Evolutionary conservation across 1,284 basidiomycete species (phyloP).

Genomic region (Vanrija sp.): DNA sequence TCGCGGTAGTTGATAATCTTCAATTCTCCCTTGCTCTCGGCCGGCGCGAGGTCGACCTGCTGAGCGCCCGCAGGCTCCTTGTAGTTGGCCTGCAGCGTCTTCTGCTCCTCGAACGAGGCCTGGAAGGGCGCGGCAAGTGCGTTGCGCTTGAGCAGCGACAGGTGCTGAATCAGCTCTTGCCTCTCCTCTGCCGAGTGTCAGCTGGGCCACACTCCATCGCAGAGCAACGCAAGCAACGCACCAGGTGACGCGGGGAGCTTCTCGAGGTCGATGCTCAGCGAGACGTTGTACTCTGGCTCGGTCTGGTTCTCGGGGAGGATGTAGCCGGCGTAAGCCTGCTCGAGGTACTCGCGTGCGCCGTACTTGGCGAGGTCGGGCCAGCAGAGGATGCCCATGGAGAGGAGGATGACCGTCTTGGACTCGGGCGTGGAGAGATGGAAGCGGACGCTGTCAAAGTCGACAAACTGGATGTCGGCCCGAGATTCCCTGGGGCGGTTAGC

Average conservation of each 20-base stretch:
- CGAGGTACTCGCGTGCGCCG: conserved; percentile 76
- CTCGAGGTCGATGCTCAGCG: conserved; percentile 80
- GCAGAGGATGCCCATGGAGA: conserved; percentile 97
- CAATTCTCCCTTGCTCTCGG: conserved; percentile 63
- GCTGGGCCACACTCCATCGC: background rate
- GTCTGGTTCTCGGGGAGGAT: conserved; percentile 47
- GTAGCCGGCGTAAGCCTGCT: conserved; percentile 76
- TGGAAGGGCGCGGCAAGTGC: conserved; percentile 95
- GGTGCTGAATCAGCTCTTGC: conserved; percentile 70
- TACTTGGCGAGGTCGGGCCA: conserved; percentile 89
- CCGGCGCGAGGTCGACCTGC: conserved; percentile 45
- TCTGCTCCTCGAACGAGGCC: conserved; percentile 80
- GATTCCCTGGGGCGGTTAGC: conserved; percentile 60
- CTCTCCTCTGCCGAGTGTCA: conserved; percentile 60
- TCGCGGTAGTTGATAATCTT: conserved; percentile 94
- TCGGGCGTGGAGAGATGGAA: conserved; percentile 88
- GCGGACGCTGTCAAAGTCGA: conserved; percentile 95
- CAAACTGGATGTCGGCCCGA: conserved; percentile 89
- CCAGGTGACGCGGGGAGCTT: conserved; percentile 72
- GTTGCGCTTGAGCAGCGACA: conserved; percentile 88
- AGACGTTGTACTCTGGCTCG: conserved; percentile 87
- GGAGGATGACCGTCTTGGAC: conserved; percentile 67
- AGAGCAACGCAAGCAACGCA: conserved; percentile 56
- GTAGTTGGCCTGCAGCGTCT: conserved; percentile 65
- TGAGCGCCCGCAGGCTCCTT: conserved; percentile 49